These are phyloP conservation scores for Cyclotella cryptica DNA, from an alignment of 108 stramenopile genomes.

Conservation along the genomic window DNA sequence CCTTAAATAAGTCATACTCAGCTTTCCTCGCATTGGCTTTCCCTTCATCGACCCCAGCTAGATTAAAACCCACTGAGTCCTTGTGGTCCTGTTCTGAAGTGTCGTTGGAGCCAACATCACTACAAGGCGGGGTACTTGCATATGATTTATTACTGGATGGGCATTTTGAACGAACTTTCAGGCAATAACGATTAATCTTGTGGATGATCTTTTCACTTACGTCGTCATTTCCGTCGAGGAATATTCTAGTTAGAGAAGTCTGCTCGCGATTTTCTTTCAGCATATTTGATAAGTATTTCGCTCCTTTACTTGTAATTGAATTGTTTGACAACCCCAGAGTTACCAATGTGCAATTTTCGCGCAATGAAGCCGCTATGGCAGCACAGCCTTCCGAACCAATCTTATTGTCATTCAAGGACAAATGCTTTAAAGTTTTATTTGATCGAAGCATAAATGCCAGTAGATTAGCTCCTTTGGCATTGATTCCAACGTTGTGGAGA, in stretches of 20 bases:
- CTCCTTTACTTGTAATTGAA: conserved; percentile 20
- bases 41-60: not conserved
- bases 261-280: conserved; percentile 6
- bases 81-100: not conserved
- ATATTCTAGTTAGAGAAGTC: not conserved
- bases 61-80: not conserved
- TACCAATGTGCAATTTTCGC: conserved; percentile 14
- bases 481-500: conserved; percentile 19
- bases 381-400: conserved; percentile 13
- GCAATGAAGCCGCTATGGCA: conserved; percentile 9
- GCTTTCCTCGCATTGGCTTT: not conserved
- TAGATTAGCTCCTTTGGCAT: conserved; percentile 6
- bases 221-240: conserved; percentile 14
- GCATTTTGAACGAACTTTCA: not conserved
- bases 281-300: conserved; percentile 16
- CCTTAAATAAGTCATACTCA: conserved; percentile 15
- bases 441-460: conserved; percentile 14
- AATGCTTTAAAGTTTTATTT: conserved; percentile 12
- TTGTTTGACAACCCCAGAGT: conserved; percentile 22
- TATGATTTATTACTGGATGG: not conserved
- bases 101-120: not conserved
- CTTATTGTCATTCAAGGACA: conserved; percentile 24
- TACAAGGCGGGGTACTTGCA: conserved; percentile 3
- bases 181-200: conserved; percentile 14
- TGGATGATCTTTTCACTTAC: conserved; percentile 7